Evolutionary conservation across 2,329 filamentous ascomycete species (phyloP).

Genomic region (Chrysoporthe cubensis): DNA sequence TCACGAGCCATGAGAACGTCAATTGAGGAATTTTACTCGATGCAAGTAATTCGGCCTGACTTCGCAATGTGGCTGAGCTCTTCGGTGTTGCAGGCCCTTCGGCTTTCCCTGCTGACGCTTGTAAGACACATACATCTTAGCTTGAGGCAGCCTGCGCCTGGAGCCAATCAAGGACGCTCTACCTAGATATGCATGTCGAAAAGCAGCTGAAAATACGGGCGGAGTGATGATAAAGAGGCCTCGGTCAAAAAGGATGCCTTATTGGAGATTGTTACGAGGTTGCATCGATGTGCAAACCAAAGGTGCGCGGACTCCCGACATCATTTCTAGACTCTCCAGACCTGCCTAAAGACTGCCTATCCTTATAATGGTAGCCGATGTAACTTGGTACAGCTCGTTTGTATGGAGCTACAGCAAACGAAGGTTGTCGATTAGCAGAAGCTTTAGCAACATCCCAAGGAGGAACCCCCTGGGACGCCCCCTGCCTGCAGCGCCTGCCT

Average conservation of each 20-base stretch:
- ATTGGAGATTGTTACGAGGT: not conserved
- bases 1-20: not conserved
- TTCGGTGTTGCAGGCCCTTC: not conserved
- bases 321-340: too few species aligned
- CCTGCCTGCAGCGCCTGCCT: too few species aligned
- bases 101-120: slow-evolving; percentile 5
- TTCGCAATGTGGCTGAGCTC: slow-evolving; percentile 7
- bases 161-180: not conserved
- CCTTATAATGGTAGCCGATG: too few species aligned
- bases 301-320: too few species aligned
- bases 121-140: not conserved
- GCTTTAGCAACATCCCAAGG: too few species aligned
- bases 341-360: too few species aligned
- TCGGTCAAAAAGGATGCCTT: not conserved
- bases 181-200: not conserved
- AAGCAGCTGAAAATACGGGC: not conserved
- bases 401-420: too few species aligned
- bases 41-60: not conserved
- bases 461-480: too few species aligned
- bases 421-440: too few species aligned
- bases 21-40: too few species aligned
- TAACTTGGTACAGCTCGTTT: too few species aligned
- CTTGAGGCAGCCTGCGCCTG: slow-evolving; percentile 12
- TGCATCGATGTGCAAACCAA: too few species aligned
- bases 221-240: not conserved